Evolutionary conservation across 2,329 filamentous ascomycete genomes (phyloP).

Genomic region (Botryotinia convoluta): DNA sequence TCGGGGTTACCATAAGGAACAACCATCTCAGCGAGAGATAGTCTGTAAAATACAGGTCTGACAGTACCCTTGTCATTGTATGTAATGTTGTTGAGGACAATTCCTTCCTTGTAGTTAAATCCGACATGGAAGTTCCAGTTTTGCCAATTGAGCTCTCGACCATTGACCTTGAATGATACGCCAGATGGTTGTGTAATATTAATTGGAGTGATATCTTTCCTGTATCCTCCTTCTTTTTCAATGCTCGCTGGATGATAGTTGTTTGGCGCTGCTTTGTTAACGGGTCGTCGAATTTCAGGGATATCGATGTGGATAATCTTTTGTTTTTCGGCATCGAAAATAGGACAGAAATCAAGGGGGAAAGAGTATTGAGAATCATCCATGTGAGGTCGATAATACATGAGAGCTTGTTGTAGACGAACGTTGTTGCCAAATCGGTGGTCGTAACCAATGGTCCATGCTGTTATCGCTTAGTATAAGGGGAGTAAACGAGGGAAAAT

Average conservation of each 20-base stretch:
- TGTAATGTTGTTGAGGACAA: slow-evolving; percentile 85
- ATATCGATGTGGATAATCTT: slow-evolving; percentile 57
- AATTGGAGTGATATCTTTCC: slow-evolving; percentile 78
- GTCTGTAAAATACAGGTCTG: slow-evolving; percentile 80
- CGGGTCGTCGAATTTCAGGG: slow-evolving; percentile 69
- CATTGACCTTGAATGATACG: slow-evolving; percentile 77
- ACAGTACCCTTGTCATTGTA: slow-evolving; percentile 80
- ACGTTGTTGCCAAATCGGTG: slow-evolving; percentile 78
- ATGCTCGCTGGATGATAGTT: slow-evolving; percentile 78
- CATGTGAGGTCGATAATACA: slow-evolving; percentile 87
- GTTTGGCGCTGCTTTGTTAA: slow-evolving; percentile 68
- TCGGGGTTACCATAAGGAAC: slow-evolving; percentile 85
- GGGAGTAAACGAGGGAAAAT: not conserved
- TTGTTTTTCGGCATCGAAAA: slow-evolving; percentile 80
- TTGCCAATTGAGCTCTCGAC: slow-evolving; percentile 78
- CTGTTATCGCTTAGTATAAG: slow-evolving; percentile 40
- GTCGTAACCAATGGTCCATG: slow-evolving; percentile 94
- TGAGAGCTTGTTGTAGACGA: slow-evolving; percentile 85
- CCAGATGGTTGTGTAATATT: slow-evolving; percentile 86
- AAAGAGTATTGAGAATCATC: slow-evolving; percentile 90
- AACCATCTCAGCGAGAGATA: slow-evolving; percentile 91
- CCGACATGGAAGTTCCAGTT: slow-evolving; percentile 92
- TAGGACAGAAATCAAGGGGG: slow-evolving; percentile 90
- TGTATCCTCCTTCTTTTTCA: slow-evolving; percentile 70
- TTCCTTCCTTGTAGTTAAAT: slow-evolving; percentile 92